Evolutionary conservation across 768 basidiomycete genomes (phyloP), one percentile per base, ranked within the genome.

Genomic region (Suillus subalutaceus): DNA sequence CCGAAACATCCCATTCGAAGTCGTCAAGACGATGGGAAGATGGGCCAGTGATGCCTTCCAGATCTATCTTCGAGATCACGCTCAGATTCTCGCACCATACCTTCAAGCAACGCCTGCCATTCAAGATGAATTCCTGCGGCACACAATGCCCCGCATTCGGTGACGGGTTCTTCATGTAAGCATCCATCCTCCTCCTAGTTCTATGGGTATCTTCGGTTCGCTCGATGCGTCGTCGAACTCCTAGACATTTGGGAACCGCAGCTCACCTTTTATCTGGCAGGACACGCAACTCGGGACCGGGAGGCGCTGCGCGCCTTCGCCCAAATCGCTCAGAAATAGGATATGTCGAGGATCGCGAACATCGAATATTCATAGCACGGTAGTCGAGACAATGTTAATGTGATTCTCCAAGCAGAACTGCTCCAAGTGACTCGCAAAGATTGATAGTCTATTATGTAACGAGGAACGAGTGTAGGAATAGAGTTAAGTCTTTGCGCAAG

Each of bases 31-130:
- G 0, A 81, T 71, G 30, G 78, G 80, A 0, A 55, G 75, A 0
- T 82, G 81, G 81, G 65, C 70, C 3, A 76, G 78, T 43, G 75
- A 81, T 16, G 72, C 77, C 4, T 81, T 78, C 63, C 23, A 63
- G 3, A 6, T 69, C 0, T 78, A 78, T 63, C 70, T 78, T 3
- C 65, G 72, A 1, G 66, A 75, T 23, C 75, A 78, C 59, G 70
- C 73, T 0, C 63, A 69, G 30, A 71, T 78, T 59, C 65, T 78
- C 41, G 77, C 76, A 1, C 75, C 73, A 1, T 77, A 77, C 66
- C 66, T 78, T 63, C 74, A 77, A 53, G 71, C 61, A 4, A 52
- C 57, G 13, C 72, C 75, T 1, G 30, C 50, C 1, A 44, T 73
- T 7, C 66, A 66, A 37, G 64, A 65, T 12, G 30, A 48, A 40